A percentile compares a stretch with the other conserved stretches of the same genome.
Evolutionary conservation across 495 filamentous ascomycete species (phyloP).

Genomic region (Physcia stellaris): DNA sequence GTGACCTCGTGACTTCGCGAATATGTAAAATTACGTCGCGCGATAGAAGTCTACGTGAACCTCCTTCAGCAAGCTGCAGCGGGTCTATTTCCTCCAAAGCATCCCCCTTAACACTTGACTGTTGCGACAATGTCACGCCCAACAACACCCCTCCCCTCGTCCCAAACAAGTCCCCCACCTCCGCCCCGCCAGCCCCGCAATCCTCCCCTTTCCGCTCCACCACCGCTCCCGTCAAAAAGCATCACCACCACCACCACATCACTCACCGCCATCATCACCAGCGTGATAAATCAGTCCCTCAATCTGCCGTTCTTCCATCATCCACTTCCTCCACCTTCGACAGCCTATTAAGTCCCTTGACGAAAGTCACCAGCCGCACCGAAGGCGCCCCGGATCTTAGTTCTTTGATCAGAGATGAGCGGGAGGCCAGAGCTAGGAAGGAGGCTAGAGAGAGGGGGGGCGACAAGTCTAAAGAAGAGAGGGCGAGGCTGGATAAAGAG

Average conservation of each 20-base stretch:
- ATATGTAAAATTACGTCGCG: too few relatives aligned
- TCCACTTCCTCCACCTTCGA: constrained; percentile 6
- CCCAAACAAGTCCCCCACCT: constrained; percentile 27
- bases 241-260: constrained; percentile 10
- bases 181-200: background rate
- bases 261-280: constrained; percentile 8
- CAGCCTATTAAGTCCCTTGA: background rate
- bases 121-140: too few relatives aligned
- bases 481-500: constrained; percentile 18
- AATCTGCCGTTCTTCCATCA: constrained; percentile 12
- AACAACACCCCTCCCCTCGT: constrained; percentile 32
- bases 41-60: too few relatives aligned
- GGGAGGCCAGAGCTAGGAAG: constrained; percentile 19
- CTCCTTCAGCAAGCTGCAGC: too few relatives aligned
- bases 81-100: too few relatives aligned
- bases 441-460: constrained; percentile 23
- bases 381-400: constrained; percentile 9
- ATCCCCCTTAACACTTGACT: too few relatives aligned
- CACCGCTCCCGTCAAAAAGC: constrained; percentile 7
- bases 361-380: constrained; percentile 4
- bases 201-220: constrained; percentile 8
- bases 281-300: constrained; percentile 10
- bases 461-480: constrained; percentile 16
- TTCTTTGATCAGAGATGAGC: too few relatives aligned
- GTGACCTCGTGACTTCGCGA: too few relatives aligned